A percentile compares a stretch with the other conserved stretches of the same genome.
phyloP scores from a whole-genome alignment of 805 yeast species.

The Tetrapisispora phaffii region DNA sequence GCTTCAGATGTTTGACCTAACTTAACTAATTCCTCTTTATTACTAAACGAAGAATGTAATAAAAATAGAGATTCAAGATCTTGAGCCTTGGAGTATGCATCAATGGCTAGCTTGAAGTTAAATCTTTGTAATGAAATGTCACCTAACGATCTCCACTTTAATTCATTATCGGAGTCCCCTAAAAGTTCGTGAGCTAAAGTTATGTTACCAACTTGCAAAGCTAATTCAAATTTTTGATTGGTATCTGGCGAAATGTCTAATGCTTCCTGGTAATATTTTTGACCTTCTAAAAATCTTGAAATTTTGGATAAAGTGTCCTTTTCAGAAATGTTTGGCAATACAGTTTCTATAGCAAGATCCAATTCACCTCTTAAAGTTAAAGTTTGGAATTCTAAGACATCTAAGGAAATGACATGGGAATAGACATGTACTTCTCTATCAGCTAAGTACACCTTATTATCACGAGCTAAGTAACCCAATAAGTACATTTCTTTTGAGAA shows the following conservation, averaged over 20 bases:
- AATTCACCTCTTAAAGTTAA: slow-evolving; percentile 89
- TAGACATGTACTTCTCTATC: slow-evolving; percentile 83
- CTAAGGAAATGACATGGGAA: slow-evolving; percentile 70
- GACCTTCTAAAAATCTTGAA: slow-evolving; percentile 88
- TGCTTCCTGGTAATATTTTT: slow-evolving; percentile 80
- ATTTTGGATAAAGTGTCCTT: slow-evolving; percentile 64
- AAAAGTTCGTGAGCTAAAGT: slow-evolving; percentile 63
- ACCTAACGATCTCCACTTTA: slow-evolving; percentile 88
- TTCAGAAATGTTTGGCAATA: slow-evolving; percentile 46
- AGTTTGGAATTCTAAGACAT: slow-evolving; percentile 92
- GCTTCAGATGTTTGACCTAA: slow-evolving; percentile 59
- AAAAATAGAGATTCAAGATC: slow-evolving; percentile 78
- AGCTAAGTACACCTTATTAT: slow-evolving; percentile 78
- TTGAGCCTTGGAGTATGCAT: slow-evolving; percentile 65
- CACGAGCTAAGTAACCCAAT: slow-evolving; percentile 83
- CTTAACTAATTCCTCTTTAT: slow-evolving; percentile 46
- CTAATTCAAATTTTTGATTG: slow-evolving; percentile 87
- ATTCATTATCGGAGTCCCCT: slow-evolving; percentile 40
- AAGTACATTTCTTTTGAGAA: slow-evolving; percentile 80
- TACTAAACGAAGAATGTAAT: slow-evolving; percentile 72
- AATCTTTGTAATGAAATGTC: slow-evolving; percentile 73
- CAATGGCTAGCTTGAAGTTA: slow-evolving; percentile 72
- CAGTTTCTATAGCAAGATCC: slow-evolving; percentile 60
- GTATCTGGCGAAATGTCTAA: slow-evolving; percentile 70
- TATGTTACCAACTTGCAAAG: slow-evolving; percentile 66